Evolutionary conservation across 352 stramenopile species (phyloP).

Genomic region (Phytophthora pini): DNA sequence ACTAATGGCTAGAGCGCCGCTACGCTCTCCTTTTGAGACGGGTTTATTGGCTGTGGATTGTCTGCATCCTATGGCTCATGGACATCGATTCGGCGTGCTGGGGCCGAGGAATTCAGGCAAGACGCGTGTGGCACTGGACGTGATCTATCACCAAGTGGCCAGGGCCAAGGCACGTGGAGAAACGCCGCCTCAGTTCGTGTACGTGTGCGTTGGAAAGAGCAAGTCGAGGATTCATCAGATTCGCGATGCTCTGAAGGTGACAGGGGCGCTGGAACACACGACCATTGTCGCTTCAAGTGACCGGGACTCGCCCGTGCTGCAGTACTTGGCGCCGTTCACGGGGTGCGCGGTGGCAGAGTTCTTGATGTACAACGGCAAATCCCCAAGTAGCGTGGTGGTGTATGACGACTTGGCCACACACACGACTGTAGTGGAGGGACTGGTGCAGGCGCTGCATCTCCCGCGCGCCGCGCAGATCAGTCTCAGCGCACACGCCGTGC

Average conservation of each 20-base stretch:
- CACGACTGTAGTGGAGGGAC: constrained; percentile 71
- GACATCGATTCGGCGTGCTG: constrained; percentile 72
- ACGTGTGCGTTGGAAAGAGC: constrained; percentile 76
- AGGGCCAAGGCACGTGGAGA: constrained; percentile 28
- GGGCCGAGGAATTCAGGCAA: constrained; percentile 78
- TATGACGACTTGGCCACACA: constrained; percentile 85
- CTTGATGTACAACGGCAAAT: constrained; percentile 62
- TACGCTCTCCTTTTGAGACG: constrained; percentile 65
- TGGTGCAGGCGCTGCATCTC: constrained; percentile 78
- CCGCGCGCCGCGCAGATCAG: constrained; percentile 65
- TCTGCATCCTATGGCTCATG: constrained; percentile 74
- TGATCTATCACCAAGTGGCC: constrained; percentile 68
- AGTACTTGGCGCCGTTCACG: constrained; percentile 84
- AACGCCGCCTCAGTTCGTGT: constrained; percentile 73
- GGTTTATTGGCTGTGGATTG: constrained; percentile 79
- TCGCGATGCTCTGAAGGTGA: constrained; percentile 55
- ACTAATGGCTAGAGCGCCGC: constrained; percentile 60
- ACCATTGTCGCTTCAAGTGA: constrained; percentile 76
- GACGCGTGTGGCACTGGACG: constrained; percentile 69
- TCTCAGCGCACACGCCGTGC: constrained; percentile 67
- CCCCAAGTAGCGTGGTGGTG: constrained; percentile 66
- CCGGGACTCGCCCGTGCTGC: constrained; percentile 72
- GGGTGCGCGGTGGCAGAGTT: constrained; percentile 79
- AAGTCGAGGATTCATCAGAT: constrained; percentile 68
- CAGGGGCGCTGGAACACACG: constrained; percentile 52